These are phyloP conservation scores for Trichoderma simmonsii DNA, from an alignment of 2,329 filamentous ascomycete genomes.

Conservation along the genomic window DNA sequence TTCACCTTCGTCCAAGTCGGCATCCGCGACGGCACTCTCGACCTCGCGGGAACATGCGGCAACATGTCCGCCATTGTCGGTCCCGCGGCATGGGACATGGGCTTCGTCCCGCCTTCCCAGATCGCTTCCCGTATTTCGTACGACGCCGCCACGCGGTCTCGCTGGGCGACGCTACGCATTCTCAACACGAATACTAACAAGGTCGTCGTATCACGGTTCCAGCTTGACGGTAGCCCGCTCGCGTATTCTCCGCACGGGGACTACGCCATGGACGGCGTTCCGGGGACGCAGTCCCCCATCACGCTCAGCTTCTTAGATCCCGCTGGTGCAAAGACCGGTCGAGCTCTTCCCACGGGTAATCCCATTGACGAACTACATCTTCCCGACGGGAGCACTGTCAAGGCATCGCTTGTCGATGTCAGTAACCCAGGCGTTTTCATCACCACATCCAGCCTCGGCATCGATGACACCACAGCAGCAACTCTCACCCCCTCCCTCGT, in stretches of 20 bases:
- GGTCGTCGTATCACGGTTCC: slow-evolving; percentile 57
- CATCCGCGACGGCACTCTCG: slow-evolving; percentile 57
- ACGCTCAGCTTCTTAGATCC: slow-evolving; percentile 61
- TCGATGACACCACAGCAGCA: slow-evolving; percentile 44
- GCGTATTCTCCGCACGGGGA: slow-evolving; percentile 40
- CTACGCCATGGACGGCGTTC: slow-evolving; percentile 62
- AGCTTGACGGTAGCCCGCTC: slow-evolving; percentile 40
- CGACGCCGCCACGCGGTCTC: slow-evolving; percentile 29
- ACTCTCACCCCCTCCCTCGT: slow-evolving; percentile 54
- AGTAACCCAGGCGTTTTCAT: slow-evolving; percentile 65
- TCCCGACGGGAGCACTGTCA: slow-evolving; percentile 35
- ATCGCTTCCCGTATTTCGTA: slow-evolving; percentile 21
- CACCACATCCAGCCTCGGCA: slow-evolving; percentile 48
- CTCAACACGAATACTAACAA: slow-evolving; percentile 71
- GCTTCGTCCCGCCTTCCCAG: slow-evolving; percentile 23
- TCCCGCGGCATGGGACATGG: slow-evolving; percentile 42
- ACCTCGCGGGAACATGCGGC: slow-evolving; percentile 70
- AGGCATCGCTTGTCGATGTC: slow-evolving; percentile 59
- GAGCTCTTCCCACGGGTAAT: slow-evolving; percentile 48
- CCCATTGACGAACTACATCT: slow-evolving; percentile 47
- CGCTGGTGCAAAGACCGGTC: slow-evolving; percentile 61
- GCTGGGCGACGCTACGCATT: slow-evolving; percentile 52
- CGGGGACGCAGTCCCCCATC: slow-evolving; percentile 55
- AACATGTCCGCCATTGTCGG: slow-evolving; percentile 69
- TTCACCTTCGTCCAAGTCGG: slow-evolving; percentile 71